phyloP scores from a whole-genome alignment of 2,329 filamentous ascomycete species.

The Cucurbitaria berberidis region DNA sequence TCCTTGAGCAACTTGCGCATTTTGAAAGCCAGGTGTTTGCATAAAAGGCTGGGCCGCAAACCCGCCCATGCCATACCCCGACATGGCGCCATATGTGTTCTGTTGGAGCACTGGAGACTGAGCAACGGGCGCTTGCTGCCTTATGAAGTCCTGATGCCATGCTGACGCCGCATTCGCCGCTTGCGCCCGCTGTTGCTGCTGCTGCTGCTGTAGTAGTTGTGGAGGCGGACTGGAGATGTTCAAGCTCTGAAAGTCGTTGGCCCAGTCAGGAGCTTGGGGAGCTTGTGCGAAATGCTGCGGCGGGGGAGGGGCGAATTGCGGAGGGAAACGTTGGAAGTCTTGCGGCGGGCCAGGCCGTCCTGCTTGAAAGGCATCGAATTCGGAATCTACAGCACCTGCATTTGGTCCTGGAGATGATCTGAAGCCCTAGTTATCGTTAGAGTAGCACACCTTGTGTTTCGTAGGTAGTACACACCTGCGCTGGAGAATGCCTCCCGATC shows the following conservation, averaged over 20 bases:
- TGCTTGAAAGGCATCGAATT: constrained; percentile 73
- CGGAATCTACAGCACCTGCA: constrained; percentile 64
- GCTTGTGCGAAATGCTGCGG: constrained; percentile 41
- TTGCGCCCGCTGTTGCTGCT: constrained; percentile 52
- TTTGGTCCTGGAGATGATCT: constrained; percentile 62
- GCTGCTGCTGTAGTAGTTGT: constrained; percentile 57
- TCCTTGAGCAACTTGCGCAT: constrained; percentile 35
- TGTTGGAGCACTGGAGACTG: constrained; percentile 39
- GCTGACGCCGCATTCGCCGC: constrained; percentile 42
- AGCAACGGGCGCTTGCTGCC: constrained; percentile 44
- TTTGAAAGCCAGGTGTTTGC: constrained; percentile 26
- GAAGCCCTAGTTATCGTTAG: constrained; percentile 60
- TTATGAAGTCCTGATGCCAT: constrained; percentile 69
- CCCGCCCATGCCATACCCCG: constrained; percentile 35
- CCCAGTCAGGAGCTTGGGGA: constrained; percentile 53
- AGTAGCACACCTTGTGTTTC: constrained; percentile 1
- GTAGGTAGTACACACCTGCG: constrained; percentile 56
- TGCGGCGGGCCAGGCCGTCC: constrained; percentile 51
- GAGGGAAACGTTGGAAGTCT: constrained; percentile 45
- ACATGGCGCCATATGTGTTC: constrained; percentile 33
- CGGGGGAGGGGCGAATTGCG: constrained; percentile 48
- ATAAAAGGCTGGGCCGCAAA: constrained; percentile 37
- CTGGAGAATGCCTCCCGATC: constrained; percentile 58
- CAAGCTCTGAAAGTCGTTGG: constrained; percentile 57
- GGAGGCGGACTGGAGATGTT: constrained; percentile 49